phyloP scores from a whole-genome alignment of 139 green algal genomes.

The Desmodesmus armatus region DNA sequence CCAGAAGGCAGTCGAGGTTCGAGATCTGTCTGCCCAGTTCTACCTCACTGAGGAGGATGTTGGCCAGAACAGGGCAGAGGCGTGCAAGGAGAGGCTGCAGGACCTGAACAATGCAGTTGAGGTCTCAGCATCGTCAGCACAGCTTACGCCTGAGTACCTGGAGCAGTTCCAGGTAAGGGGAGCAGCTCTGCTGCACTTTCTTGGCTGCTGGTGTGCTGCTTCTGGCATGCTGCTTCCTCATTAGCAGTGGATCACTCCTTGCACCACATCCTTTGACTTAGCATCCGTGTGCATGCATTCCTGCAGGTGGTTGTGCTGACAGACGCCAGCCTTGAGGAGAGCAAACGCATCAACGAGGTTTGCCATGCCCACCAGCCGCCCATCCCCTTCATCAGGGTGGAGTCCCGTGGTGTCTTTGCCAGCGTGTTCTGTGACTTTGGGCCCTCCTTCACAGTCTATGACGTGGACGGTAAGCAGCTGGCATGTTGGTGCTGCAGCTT shows the following conservation, averaged over 20 bases:
- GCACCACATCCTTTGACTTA: too few relatives aligned
- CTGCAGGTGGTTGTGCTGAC: slow-evolving; percentile 90
- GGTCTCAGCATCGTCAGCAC: slow-evolving; percentile 67
- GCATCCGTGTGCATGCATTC: too few relatives aligned
- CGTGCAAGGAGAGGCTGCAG: slow-evolving; percentile 91
- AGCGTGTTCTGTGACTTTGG: slow-evolving; percentile 98
- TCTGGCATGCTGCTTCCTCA: too few relatives aligned
- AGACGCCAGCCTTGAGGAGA: slow-evolving; percentile 69
- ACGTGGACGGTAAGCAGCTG: slow-evolving; percentile 84
- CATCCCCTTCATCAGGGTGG: slow-evolving; percentile 90
- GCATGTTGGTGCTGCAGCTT: too few relatives aligned
- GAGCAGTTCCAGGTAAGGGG: slow-evolving; percentile 79
- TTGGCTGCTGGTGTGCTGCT: neutral
- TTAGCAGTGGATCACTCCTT: too few relatives aligned
- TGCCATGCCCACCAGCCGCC: slow-evolving; percentile 75
- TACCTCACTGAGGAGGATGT: slow-evolving; percentile 93
- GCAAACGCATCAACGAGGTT: slow-evolving; percentile 81
- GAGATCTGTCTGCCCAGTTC: slow-evolving; percentile 94
- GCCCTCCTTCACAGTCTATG: slow-evolving; percentile 84
- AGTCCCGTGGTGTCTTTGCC: slow-evolving; percentile 94
- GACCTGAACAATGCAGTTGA: slow-evolving; percentile 95
- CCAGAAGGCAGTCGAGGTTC: slow-evolving; percentile 55
- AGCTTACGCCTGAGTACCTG: slow-evolving; percentile 79
- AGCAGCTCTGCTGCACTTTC: neutral
- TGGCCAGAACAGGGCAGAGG: slow-evolving; percentile 89